phyloP scores from a whole-genome alignment of 2,329 filamentous ascomycete species.

The Fusarium torulosum region DNA sequence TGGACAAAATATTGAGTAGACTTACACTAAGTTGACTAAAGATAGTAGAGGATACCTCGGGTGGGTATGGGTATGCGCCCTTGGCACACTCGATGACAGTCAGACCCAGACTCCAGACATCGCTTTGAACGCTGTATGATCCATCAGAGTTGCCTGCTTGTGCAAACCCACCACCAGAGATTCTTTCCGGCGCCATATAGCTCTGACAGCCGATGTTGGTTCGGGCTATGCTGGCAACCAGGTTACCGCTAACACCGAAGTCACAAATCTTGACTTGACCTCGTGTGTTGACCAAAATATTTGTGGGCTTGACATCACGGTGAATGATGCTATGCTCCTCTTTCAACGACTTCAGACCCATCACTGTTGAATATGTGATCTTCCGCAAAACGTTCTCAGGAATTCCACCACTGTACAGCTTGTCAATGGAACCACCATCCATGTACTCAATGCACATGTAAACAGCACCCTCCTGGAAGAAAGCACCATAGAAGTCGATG shows the following conservation, averaged over 20 bases:
- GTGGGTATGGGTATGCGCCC: slow-evolving; percentile 94
- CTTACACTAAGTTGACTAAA: slow-evolving; percentile 97
- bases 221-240: slow-evolving; percentile 97
- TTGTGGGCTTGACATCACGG: slow-evolving; percentile 98
- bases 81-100: slow-evolving; percentile 97
- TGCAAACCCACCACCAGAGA: slow-evolving; percentile 85
- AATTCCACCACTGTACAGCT: slow-evolving; percentile 90
- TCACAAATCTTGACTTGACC: slow-evolving; percentile 99
- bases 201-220: slow-evolving; percentile 99
- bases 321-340: slow-evolving; percentile 99
- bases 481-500: slow-evolving; percentile 98
- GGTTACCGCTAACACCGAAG: slow-evolving; percentile 95
- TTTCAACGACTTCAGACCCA: slow-evolving; percentile 92
- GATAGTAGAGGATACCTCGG: slow-evolving; percentile 97
- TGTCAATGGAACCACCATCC: slow-evolving; percentile 98
- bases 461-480: slow-evolving; percentile 98
- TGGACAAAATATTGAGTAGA: slow-evolving; percentile 43
- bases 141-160: slow-evolving; percentile 77
- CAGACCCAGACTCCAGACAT: slow-evolving; percentile 96
- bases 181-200: slow-evolving; percentile 98
- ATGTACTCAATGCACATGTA: slow-evolving; percentile 99
- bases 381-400: slow-evolving; percentile 90
- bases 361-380: slow-evolving; percentile 88
- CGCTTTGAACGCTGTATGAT: slow-evolving; percentile 97
- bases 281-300: slow-evolving; percentile 89